phyloP scores from a whole-genome alignment of 768 basidiomycete species.

The Trametes maxima region DNA sequence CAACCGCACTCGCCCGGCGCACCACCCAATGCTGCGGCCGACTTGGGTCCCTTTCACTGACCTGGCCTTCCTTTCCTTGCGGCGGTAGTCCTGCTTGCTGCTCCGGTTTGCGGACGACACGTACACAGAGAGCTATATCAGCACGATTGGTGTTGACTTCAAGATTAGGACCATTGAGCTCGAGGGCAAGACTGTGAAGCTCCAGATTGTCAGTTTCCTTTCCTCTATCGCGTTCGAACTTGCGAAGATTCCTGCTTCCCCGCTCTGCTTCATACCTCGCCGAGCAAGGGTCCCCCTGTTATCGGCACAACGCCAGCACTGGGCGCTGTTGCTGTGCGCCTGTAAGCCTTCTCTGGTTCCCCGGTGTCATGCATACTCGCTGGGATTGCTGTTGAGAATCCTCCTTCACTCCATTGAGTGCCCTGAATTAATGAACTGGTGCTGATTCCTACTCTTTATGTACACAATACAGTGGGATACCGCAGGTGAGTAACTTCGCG shows the following conservation, averaged over 20 bases:
- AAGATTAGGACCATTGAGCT: constrained; percentile 99
- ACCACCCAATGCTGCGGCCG: constrained; percentile 8
- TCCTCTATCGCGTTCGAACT: neutral
- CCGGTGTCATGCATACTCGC: neutral
- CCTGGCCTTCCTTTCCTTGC: neutral
- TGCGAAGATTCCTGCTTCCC: constrained; percentile 1
- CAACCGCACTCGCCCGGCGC: neutral
- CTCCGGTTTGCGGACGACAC: constrained; percentile 95
- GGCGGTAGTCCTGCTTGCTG: constrained; percentile 81
- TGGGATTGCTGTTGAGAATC: neutral
- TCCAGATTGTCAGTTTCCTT: constrained; percentile 84
- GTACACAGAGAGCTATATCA: constrained; percentile 97
- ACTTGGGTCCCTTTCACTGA: constrained; percentile 2
- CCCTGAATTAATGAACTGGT: constrained; percentile 30
- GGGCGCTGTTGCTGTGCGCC: constrained; percentile 10
- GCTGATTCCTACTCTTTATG: constrained; percentile 16
- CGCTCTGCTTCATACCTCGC: neutral
- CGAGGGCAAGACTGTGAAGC: constrained; percentile 97
- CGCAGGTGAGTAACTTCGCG: constrained; percentile 59
- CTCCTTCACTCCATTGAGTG: neutral
- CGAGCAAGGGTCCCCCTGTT: neutral
- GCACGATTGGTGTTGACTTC: constrained; percentile 98
- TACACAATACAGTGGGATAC: constrained; percentile 84
- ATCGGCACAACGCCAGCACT: neutral
- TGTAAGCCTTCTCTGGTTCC: neutral